Percentiles rank a stretch among this genome's conserved stretches.
Evolutionary conservation across 169 alveolate species (phyloP).

Genomic region (Plasmodium ovale): DNA sequence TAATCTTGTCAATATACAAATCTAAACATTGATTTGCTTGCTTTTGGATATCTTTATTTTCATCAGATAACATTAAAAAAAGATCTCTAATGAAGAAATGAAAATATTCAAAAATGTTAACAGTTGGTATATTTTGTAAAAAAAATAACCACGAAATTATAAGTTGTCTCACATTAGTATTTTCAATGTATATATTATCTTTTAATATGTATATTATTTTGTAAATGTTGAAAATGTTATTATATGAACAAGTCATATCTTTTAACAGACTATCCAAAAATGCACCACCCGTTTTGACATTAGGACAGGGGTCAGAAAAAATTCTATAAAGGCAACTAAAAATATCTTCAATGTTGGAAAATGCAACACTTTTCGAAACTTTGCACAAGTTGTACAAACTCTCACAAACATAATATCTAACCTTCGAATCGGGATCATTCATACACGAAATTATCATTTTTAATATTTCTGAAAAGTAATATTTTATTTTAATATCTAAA

Average conservation of each 20-base stretch:
- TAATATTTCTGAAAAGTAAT: constrained; percentile 52
- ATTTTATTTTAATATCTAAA: constrained; percentile 45
- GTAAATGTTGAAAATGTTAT: constrained; percentile 65
- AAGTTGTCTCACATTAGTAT: constrained; percentile 77
- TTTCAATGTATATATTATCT: constrained; percentile 60
- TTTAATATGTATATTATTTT: constrained; percentile 60
- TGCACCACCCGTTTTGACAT: constrained; percentile 83
- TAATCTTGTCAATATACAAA: constrained; percentile 57
- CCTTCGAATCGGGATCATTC: constrained; percentile 82
- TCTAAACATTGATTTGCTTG: constrained; percentile 75
- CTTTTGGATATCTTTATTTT: constrained; percentile 66
- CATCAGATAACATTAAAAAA: constrained; percentile 64
- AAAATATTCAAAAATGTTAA: constrained; percentile 61
- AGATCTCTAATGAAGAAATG: constrained; percentile 65
- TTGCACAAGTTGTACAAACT: constrained; percentile 83
- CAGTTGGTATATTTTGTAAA: constrained; percentile 65
- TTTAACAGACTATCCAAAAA: constrained; percentile 80
- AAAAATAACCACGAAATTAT: constrained; percentile 68
- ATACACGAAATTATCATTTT: constrained; percentile 45
- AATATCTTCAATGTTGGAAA: constrained; percentile 77
- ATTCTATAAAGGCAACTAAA: constrained; percentile 84
- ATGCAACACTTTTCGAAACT: constrained; percentile 58
- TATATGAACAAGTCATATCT: constrained; percentile 80
- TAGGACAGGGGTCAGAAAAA: constrained; percentile 82
- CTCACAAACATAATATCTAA: constrained; percentile 86